phyloP scores from a whole-genome alignment of 441 rosid species.

The Arabidopsis lyrata region DNA sequence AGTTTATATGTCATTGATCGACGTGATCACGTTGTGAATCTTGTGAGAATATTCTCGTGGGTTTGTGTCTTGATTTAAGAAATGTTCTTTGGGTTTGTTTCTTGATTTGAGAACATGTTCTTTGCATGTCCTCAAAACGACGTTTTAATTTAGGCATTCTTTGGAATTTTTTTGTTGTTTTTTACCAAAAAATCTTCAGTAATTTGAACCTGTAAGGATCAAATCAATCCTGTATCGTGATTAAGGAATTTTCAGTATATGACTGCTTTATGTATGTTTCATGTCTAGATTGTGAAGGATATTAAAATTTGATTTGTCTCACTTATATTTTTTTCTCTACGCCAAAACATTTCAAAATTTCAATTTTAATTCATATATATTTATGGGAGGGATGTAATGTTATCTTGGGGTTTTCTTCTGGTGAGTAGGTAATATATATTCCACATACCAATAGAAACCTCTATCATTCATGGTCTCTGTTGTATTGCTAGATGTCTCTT shows the following conservation, averaged over 20 bases:
- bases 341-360: neutral
- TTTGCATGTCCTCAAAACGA: slow-evolving; percentile 1
- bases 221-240: neutral
- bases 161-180: too few species aligned
- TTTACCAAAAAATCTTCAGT: neutral
- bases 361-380: neutral
- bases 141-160: neutral
- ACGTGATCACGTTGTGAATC: slow-evolving; percentile 43
- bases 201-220: neutral
- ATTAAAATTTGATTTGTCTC: neutral
- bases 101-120: slow-evolving; percentile 8
- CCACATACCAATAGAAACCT: neutral
- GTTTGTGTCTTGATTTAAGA: slow-evolving; percentile 14
- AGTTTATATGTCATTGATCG: slow-evolving; percentile 25
- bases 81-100: slow-evolving; percentile 19
- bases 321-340: neutral
- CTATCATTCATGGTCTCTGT: neutral
- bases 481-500: slow-evolving; percentile 8
- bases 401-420: neutral
- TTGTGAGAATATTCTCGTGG: slow-evolving; percentile 14
- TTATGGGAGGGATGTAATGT: neutral
- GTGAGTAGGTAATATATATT: neutral
- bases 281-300: slow-evolving; percentile 1
- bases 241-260: slow-evolving; percentile 9
- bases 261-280: neutral